Conservation (phyloP, 176 grass and related monocot genomes). For the Triticum monococcum region DNA sequence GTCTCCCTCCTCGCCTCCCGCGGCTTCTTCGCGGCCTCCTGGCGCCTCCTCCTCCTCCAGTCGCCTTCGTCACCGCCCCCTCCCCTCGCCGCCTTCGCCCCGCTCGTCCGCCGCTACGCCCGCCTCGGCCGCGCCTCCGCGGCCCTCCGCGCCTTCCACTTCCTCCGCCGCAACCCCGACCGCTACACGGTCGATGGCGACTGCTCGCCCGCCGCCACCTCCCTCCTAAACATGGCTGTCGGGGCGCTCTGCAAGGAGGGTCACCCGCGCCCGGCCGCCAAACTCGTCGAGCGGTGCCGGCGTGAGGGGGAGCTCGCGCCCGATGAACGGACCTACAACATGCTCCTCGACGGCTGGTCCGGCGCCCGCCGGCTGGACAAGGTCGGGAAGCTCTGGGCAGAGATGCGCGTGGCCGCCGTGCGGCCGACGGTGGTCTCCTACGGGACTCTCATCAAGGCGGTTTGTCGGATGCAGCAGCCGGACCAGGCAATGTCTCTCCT, state of each 20-base stretch:
- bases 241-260: conserved; percentile 87
- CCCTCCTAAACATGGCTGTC: conserved; percentile 49
- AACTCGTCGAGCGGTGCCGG: conserved; percentile 46
- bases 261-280: conserved; percentile 40
- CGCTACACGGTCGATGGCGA: neutral
- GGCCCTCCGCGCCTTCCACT: conserved; percentile 58
- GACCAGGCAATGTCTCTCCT: conserved; percentile 55
- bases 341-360: conserved; percentile 80
- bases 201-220: neutral
- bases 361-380: conserved; percentile 49
- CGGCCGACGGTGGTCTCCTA: conserved; percentile 71
- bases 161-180: conserved; percentile 49
- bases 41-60: conserved; percentile 53
- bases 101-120: conserved; percentile 69
- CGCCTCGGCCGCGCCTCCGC: conserved; percentile 45
- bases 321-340: conserved; percentile 61
- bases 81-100: conserved; percentile 54
- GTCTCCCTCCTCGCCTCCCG: conserved; percentile 60
- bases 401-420: conserved; percentile 59
- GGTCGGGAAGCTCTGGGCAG: conserved; percentile 57
- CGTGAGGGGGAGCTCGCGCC: conserved; percentile 33
- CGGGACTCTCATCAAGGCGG: conserved; percentile 66
- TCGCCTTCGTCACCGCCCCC: neutral
- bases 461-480: conserved; percentile 62
- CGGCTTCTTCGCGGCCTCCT: conserved; percentile 58